These are phyloP conservation scores for Monosporascus sp. DNA, from an alignment of 2,329 filamentous ascomycete genomes.

Conservation along the genomic window DNA sequence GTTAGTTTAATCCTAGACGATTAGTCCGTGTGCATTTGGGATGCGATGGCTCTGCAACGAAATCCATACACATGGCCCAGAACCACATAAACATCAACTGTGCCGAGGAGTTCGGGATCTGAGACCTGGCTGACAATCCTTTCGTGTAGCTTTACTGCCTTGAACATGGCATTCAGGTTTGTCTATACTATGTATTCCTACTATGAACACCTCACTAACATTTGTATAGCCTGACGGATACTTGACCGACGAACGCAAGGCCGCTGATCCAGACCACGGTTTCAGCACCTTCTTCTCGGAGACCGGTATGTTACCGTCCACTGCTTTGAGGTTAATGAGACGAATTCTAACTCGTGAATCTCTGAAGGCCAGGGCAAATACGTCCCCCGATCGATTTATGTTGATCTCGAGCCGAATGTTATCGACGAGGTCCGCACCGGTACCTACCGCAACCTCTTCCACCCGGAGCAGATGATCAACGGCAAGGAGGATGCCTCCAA, in stretches of 20 bases:
- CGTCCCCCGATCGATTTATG: conserved; percentile 97
- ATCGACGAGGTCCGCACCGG: conserved; percentile 99
- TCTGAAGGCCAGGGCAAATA: conserved; percentile 90
- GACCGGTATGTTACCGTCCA: conserved; percentile 65
- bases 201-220: conserved; percentile 19
- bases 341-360: conserved; percentile 7
- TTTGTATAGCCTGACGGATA: conserved; percentile 83
- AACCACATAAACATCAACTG: not conserved
- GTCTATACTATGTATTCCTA: conserved; percentile 27
- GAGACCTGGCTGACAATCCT: conserved; percentile 7
- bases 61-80: not conserved
- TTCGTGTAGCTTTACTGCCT: conserved; percentile 89
- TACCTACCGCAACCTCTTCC: conserved; percentile 92
- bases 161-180: conserved; percentile 98
- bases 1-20: conserved; percentile 52
- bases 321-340: conserved; percentile 5
- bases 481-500: conserved; percentile 99
- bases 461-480: conserved; percentile 99
- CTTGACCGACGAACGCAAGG: conserved; percentile 97
- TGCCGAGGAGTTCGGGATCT: not conserved
- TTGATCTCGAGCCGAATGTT: conserved; percentile 99
- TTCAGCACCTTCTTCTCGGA: conserved; percentile 99
- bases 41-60: not conserved
- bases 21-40: conserved; percentile 4
- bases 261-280: conserved; percentile 84